Conservation (phyloP, 192 early-diverging fungal genomes). For the Lobulomyces angularis region DNA sequence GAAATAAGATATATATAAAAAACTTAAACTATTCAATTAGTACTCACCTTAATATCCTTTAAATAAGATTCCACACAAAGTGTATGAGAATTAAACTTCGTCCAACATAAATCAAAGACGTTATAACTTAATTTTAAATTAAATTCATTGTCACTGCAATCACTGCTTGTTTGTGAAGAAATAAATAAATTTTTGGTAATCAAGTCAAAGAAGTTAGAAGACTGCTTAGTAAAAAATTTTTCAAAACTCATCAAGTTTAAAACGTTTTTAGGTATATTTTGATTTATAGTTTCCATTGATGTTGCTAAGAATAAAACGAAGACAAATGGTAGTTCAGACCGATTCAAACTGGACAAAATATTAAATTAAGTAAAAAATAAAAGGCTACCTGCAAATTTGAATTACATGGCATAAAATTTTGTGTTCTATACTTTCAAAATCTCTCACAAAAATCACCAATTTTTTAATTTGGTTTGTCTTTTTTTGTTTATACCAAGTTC, state of each 20-base stretch:
- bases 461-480: no score
- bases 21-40: background rate
- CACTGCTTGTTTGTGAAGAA: background rate
- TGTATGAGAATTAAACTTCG: conserved; percentile 59
- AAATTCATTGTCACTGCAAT: no score
- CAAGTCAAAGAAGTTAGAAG: conserved; percentile 54
- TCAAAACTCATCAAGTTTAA: conserved; percentile 61
- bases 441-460: no score
- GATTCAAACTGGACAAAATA: conserved; percentile 47
- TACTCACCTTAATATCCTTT: conserved; percentile 51
- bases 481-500: no score
- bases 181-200: conserved; percentile 42
- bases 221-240: conserved; percentile 68
- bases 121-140: conserved; percentile 4
- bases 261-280: conserved; percentile 61
- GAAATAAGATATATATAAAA: background rate
- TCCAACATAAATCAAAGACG: conserved; percentile 48
- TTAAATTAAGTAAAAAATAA: background rate
- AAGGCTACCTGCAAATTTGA: no score
- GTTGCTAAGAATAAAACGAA: conserved; percentile 80
- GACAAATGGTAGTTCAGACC: conserved; percentile 57
- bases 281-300: conserved; percentile 66
- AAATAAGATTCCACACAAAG: conserved; percentile 68
- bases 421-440: no score
- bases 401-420: no score